phyloP scores from a whole-genome alignment of 345 rosid genomes.

The Anastatica hierochuntica region DNA sequence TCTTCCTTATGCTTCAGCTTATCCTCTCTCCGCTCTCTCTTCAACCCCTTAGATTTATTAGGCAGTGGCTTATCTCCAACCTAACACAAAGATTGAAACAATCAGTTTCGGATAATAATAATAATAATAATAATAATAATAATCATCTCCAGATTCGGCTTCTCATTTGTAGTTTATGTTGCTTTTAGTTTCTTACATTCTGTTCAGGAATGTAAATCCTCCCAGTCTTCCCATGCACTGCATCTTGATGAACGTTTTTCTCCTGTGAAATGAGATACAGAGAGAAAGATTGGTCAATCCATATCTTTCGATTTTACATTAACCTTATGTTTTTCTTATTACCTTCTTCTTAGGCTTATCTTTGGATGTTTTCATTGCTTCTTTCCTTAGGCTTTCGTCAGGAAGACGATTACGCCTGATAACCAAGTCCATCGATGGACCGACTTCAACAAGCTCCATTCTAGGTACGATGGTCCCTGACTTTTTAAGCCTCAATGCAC shows the following conservation, averaged over 20 bases:
- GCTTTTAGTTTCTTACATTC: slow-evolving; percentile 46
- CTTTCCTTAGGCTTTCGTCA: slow-evolving; percentile 60
- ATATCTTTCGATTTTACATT: neutral
- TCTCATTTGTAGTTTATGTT: no score
- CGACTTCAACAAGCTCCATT: slow-evolving; percentile 85
- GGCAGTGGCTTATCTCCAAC: no score
- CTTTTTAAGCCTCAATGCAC: slow-evolving; percentile 77
- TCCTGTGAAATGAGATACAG: slow-evolving; percentile 33
- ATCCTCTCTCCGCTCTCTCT: slow-evolving; percentile 86
- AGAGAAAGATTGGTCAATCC: no score
- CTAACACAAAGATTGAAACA: slow-evolving; percentile 23
- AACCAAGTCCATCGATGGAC: slow-evolving; percentile 94
- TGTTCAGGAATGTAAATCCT: slow-evolving; percentile 90
- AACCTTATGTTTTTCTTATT: no score
- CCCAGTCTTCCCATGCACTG: no score
- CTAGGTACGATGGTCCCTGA: slow-evolving; percentile 85
- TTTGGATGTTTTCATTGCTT: slow-evolving; percentile 65
- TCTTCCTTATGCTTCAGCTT: slow-evolving; percentile 34
- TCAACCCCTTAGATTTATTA: no score
- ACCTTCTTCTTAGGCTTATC: slow-evolving; percentile 92
- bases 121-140: no score
- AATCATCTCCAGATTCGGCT: no score
- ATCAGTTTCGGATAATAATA: neutral
- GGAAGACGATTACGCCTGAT: slow-evolving; percentile 88
- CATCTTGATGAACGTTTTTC: slow-evolving; percentile 64